These are phyloP conservation scores for Betula pendula DNA, from an alignment of 306 rosid genomes.

Conservation along the genomic window DNA sequence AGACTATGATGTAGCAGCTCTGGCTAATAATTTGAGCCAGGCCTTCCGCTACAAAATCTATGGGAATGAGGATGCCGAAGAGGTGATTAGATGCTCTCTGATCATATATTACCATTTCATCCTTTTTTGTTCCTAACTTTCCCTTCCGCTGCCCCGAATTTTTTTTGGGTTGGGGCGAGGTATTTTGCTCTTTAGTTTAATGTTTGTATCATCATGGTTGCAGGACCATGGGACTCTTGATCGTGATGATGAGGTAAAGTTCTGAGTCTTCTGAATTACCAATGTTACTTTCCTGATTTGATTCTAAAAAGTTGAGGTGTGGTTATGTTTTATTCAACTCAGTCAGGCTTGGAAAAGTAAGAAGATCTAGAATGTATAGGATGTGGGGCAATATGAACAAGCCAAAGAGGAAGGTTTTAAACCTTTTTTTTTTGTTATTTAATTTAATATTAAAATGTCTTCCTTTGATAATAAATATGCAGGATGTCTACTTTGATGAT, in stretches of 20 bases:
- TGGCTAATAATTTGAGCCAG: constrained; percentile 93
- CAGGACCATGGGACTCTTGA: constrained; percentile 74
- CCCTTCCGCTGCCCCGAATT: constrained; percentile 1
- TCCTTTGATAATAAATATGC: constrained; percentile 28
- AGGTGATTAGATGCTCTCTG: constrained; percentile 47
- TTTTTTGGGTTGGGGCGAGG: background rate
- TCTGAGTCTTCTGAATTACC: constrained; percentile 22
- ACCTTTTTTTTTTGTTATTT: background rate
- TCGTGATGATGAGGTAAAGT: constrained; percentile 90
- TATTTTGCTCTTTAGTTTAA: constrained; percentile 23
- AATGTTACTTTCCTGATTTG: constrained; percentile 19
- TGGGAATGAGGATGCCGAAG: constrained; percentile 89
- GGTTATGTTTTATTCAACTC: background rate
- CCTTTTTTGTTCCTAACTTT: constrained; percentile 5
- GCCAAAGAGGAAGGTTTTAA: background rate
- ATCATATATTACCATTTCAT: background rate
- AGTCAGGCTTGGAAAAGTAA: background rate
- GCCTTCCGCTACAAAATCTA: constrained; percentile 90
- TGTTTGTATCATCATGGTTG: constrained; percentile 37
- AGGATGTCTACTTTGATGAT: constrained; percentile 97
- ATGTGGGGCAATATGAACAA: background rate
- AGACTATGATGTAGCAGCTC: constrained; percentile 89
- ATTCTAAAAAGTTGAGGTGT: constrained; percentile 23
- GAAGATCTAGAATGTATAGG: background rate
- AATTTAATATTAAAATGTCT: constrained; percentile 18